These are phyloP conservation scores for Cryphonectria radicalis DNA, from an alignment of 2,329 filamentous ascomycete species.

Conservation along the genomic window DNA sequence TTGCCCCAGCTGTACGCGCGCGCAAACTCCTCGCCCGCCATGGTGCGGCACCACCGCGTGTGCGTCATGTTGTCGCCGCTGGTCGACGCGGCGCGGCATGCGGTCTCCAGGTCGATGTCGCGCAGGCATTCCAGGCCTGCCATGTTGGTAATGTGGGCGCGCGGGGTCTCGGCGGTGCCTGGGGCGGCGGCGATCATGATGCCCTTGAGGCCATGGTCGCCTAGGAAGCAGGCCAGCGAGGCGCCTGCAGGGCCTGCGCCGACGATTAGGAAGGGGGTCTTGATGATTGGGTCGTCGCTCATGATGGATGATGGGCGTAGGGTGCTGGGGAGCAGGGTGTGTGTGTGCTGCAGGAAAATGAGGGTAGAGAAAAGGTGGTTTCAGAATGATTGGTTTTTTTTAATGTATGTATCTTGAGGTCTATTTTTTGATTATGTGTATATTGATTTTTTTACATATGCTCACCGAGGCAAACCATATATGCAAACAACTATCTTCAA, in stretches of 20 bases:
- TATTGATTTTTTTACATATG: not conserved
- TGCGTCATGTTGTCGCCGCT: slow-evolving; percentile 50
- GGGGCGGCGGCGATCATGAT: slow-evolving; percentile 56
- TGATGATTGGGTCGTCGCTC: slow-evolving; percentile 17
- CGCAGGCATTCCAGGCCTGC: slow-evolving; percentile 60
- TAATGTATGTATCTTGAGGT: not conserved
- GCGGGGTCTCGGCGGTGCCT: slow-evolving; percentile 58
- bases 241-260: slow-evolving; percentile 56
- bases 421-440: not conserved
- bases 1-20: slow-evolving; percentile 56
- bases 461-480: not conserved
- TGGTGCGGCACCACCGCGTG: slow-evolving; percentile 56
- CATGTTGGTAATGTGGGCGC: slow-evolving; percentile 65
- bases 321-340: not conserved
- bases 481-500: not conserved
- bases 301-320: not conserved
- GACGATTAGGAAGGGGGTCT: slow-evolving; percentile 33
- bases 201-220: slow-evolving; percentile 49
- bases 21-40: slow-evolving; percentile 57
- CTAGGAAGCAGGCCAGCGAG: slow-evolving; percentile 57
- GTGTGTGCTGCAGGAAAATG: not conserved
- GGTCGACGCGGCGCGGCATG: slow-evolving; percentile 43
- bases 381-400: not conserved
- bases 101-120: slow-evolving; percentile 54
- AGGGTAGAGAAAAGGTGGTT: not conserved